These are phyloP conservation scores for Elongisporangium undulatum DNA, from an alignment of 352 stramenopile species.

Conservation along the genomic window DNA sequence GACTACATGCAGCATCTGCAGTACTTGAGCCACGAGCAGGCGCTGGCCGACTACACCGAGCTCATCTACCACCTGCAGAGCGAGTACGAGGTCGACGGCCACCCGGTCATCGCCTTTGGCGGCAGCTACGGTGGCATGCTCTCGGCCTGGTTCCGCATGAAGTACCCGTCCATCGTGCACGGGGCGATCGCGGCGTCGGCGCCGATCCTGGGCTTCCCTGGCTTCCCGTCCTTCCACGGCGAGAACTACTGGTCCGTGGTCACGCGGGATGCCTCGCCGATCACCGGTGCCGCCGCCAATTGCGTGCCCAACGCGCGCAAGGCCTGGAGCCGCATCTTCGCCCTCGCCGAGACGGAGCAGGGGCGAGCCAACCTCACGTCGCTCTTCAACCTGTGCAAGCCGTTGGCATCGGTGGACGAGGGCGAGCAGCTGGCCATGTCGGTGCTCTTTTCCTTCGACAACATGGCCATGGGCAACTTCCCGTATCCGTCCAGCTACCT, in stretches of 20 bases:
- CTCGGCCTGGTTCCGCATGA: slow-evolving; percentile 92
- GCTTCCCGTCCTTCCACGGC: slow-evolving; percentile 52
- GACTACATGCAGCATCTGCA: slow-evolving; percentile 69
- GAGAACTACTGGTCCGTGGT: slow-evolving; percentile 85
- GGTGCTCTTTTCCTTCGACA: slow-evolving; percentile 87
- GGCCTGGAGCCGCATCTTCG: slow-evolving; percentile 76
- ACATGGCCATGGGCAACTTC: slow-evolving; percentile 94
- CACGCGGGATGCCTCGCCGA: slow-evolving; percentile 64
- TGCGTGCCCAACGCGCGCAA: slow-evolving; percentile 84
- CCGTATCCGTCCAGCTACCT: slow-evolving; percentile 95
- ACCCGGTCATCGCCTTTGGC: slow-evolving; percentile 93
- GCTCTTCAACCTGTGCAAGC: slow-evolving; percentile 67
- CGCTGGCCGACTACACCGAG: slow-evolving; percentile 90
- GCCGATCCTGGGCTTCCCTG: slow-evolving; percentile 89
- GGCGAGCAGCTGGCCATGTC: slow-evolving; percentile 67
- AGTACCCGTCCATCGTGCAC: slow-evolving; percentile 90
- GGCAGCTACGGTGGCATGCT: slow-evolving; percentile 97
- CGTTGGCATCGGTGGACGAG: slow-evolving; percentile 36
- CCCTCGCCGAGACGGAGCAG: slow-evolving; percentile 48
- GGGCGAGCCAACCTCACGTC: slow-evolving; percentile 48
- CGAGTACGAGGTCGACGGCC: slow-evolving; percentile 58
- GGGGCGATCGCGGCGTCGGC: slow-evolving; percentile 93
- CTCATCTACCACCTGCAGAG: slow-evolving; percentile 86
- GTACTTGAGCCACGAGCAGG: slow-evolving; percentile 90
- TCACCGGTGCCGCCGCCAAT: slow-evolving; percentile 58